Percentiles rank a stretch among this genome's conserved stretches.
These are phyloP conservation scores for Ceratopteris richardii DNA, from an alignment of 75 land plant species.

Conservation along the genomic window DNA sequence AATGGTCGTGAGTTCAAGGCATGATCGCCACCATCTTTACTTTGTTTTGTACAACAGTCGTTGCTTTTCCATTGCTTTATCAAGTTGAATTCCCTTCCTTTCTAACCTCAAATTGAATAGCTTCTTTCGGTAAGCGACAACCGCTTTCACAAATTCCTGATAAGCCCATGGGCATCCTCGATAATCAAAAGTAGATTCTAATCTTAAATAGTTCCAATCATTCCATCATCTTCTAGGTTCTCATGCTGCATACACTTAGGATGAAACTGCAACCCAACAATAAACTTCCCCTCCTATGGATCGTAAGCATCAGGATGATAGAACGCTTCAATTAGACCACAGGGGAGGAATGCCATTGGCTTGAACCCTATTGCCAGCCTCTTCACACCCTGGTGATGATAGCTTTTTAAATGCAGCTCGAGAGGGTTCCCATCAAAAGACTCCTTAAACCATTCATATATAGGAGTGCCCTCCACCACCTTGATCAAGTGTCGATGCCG, in stretches of 20 bases:
- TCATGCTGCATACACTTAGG: constrained; percentile 77
- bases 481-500: constrained; percentile 74
- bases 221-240: constrained; percentile 24
- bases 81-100: constrained; percentile 25
- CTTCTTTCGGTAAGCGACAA: constrained; percentile 79
- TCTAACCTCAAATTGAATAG: constrained; percentile 20
- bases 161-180: constrained; percentile 87
- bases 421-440: constrained; percentile 35
- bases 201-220: not conserved
- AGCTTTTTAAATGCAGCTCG: constrained; percentile 77
- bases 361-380: constrained; percentile 70
- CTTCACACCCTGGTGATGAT: constrained; percentile 95
- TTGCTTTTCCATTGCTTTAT: constrained; percentile 69
- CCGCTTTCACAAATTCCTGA: constrained; percentile 89
- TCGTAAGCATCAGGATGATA: constrained; percentile 88
- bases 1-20: too few relatives aligned
- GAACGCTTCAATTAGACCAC: constrained; percentile 81
- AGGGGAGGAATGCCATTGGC: constrained; percentile 84
- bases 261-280: constrained; percentile 94
- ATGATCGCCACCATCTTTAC: too few relatives aligned
- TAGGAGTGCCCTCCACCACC: constrained; percentile 59
- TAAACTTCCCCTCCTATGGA: constrained; percentile 87
- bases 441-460: constrained; percentile 68
- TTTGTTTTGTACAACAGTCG: too few relatives aligned
- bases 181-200: constrained; percentile 48